Evolutionary conservation across 2,329 filamentous ascomycete species (phyloP), one percentile per base, ranked within the genome.

Genomic region (Penicillium paneum): DNA sequence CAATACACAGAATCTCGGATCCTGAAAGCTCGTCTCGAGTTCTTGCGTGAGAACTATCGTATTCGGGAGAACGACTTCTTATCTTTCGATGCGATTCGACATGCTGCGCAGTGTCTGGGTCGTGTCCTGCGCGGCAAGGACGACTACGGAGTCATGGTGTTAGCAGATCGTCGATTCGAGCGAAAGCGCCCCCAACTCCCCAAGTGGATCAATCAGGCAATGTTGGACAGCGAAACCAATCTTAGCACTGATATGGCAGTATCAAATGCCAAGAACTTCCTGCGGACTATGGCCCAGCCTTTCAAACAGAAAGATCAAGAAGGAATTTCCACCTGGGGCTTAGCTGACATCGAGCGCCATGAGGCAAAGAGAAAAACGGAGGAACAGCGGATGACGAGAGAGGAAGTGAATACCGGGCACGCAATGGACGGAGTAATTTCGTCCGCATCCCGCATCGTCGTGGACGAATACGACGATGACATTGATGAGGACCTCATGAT

Each of bases 121-220:
- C 92, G 94, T 70, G 94, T 99, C 40, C 79, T 99, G 58, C 83
- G 94, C 65, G 94, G 94, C 24, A 99, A 99, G 73, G 95, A 99
- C 69, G 94, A 99, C 74, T 99, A 99, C 73, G 94, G 94, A n/a
- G 90, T 99, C 78, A 99, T 99, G 94, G 93, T 99, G 5, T 81
- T 99, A 28, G 94, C 95, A 2, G 94, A 99, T 72, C 87, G 90
- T 39, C 85, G 94, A 17, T 99, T 97, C 73, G 87, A 91, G 70
- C 95, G 94, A 77, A 97, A 97, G 76, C 82, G 91, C 35, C 81
- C 75, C 3, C 95, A 99, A 74, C 79, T 99, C 28, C 94, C 94
- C 11, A 96, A 96, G 71, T 99, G 94, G 94, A 99, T 99, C 68
- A 89, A 87, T 59, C 89, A 95, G 69, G 91, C 89, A 3, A 81